These are phyloP conservation scores for Tagetes erecta DNA, from an alignment of 129 eudicot species.

Conservation along the genomic window DNA sequence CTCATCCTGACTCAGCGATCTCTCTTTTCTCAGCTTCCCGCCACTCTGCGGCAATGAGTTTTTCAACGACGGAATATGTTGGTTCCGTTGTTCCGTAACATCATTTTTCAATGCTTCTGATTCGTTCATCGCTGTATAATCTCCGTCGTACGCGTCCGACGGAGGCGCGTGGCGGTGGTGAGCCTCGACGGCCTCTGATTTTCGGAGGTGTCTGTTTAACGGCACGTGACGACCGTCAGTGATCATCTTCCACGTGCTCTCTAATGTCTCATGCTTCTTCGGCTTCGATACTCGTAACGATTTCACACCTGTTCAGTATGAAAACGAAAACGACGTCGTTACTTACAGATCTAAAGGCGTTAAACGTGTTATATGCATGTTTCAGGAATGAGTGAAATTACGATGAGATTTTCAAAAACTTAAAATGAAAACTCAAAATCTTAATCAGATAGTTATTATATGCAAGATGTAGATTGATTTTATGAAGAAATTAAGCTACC, in stretches of 20 bases:
- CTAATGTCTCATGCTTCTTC: constrained; percentile 59
- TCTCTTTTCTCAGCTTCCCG: constrained; percentile 58
- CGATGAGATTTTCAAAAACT: background rate
- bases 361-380: too few species aligned
- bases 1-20: constrained; percentile 80
- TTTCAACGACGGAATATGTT: constrained; percentile 2
- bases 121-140: constrained; percentile 28
- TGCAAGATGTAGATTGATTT: background rate
- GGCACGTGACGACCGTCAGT: constrained; percentile 74
- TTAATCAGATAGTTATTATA: background rate
- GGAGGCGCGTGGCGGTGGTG: constrained; percentile 30
- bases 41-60: constrained; percentile 29
- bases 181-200: constrained; percentile 46
- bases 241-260: constrained; percentile 74
- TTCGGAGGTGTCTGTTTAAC: constrained; percentile 51
- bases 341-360: background rate
- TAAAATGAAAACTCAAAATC: background rate
- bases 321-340: background rate
- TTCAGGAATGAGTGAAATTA: too few species aligned
- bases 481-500: constrained; percentile 33
- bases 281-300: constrained; percentile 52
- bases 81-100: constrained; percentile 31
- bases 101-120: constrained; percentile 46
- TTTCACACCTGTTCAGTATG: constrained; percentile 41
- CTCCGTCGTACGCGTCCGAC: constrained; percentile 12